Evolutionary conservation across 1,139 yeast genomes (phyloP).

Genomic region (Suhomyces ambrosiae): DNA sequence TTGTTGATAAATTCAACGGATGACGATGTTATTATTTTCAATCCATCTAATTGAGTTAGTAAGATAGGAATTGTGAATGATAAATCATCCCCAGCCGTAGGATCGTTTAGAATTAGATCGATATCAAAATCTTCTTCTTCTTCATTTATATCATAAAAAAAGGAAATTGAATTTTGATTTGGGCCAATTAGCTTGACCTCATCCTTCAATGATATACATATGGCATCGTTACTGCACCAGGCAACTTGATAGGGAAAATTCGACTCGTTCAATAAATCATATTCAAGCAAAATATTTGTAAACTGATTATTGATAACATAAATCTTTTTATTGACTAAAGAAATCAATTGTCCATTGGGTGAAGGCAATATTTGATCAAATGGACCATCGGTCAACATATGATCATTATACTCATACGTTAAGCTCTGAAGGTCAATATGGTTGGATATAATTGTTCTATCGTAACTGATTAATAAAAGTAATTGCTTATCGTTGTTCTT

Average conservation of each 20-base stretch:
- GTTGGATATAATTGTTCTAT: slow-evolving; percentile 32
- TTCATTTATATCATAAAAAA: slow-evolving; percentile 43
- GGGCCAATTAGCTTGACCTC: slow-evolving; percentile 76
- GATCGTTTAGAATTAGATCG: slow-evolving; percentile 21
- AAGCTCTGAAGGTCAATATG: slow-evolving; percentile 27
- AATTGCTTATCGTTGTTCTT: slow-evolving; percentile 16
- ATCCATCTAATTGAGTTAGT: slow-evolving; percentile 67
- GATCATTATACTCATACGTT: slow-evolving; percentile 34
- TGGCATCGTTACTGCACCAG: slow-evolving; percentile 91
- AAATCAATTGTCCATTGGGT: slow-evolving; percentile 62
- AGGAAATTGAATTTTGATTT: slow-evolving; percentile 56
- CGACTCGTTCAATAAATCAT: slow-evolving; percentile 42
- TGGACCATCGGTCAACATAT: slow-evolving; percentile 57
- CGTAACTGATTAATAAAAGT: slow-evolving; percentile 30
- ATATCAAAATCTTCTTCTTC: slow-evolving; percentile 37
- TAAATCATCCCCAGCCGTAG: slow-evolving; percentile 23
- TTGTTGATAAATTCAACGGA: slow-evolving; percentile 65
- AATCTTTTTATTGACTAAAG: slow-evolving; percentile 53
- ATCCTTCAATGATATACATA: slow-evolving; percentile 60
- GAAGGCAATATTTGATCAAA: slow-evolving; percentile 56
- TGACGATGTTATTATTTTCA: slow-evolving; percentile 61
- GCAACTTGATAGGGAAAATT: slow-evolving; percentile 47
- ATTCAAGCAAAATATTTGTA: slow-evolving; percentile 54
- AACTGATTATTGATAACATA: slow-evolving; percentile 57
- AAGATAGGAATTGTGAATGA: slow-evolving; percentile 40